Evolutionary conservation across 140 eudicot species (phyloP).

Genomic region (Senecio squalidus): DNA sequence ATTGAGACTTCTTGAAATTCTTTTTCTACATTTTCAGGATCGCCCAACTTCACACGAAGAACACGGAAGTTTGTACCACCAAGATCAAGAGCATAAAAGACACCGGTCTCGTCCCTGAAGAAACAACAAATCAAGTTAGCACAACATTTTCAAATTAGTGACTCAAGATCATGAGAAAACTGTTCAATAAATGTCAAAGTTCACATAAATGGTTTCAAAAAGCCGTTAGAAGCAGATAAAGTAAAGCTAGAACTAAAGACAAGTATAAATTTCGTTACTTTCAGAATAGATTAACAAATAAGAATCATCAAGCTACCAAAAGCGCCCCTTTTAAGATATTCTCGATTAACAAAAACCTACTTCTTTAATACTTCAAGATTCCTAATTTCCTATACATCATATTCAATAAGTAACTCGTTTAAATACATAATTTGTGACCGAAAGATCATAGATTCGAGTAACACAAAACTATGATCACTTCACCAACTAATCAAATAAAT

Average conservation of each 20-base stretch:
- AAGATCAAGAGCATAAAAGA: conserved; percentile 94
- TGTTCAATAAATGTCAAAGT: conserved; percentile 7
- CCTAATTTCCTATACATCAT: conserved; percentile 22
- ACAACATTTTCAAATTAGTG: no score
- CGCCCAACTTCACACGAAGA: conserved; percentile 76
- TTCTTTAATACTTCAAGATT: conserved; percentile 17
- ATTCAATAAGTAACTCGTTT: not conserved
- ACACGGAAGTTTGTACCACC: conserved; percentile 99
- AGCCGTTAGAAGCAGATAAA: conserved; percentile 12
- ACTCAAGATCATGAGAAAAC: no score
- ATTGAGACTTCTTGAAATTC: conserved; percentile 74
- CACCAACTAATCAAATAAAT: not conserved
- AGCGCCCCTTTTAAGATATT: not conserved
- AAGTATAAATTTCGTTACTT: conserved; percentile 12
- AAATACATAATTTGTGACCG: not conserved
- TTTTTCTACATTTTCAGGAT: conserved; percentile 47
- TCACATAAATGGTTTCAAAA: not conserved
- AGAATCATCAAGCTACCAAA: conserved; percentile 10
- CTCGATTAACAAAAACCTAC: conserved; percentile 1
- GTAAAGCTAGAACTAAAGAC: conserved; percentile 5
- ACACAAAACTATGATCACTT: not conserved
- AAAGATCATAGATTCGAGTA: not conserved
- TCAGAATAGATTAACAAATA: not conserved
- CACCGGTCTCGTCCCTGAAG: conserved; percentile 73
- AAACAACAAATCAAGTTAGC: conserved; percentile 11